phyloP scores from a whole-genome alignment of 176 grass and related monocot genomes.

The Secale cereale region DNA sequence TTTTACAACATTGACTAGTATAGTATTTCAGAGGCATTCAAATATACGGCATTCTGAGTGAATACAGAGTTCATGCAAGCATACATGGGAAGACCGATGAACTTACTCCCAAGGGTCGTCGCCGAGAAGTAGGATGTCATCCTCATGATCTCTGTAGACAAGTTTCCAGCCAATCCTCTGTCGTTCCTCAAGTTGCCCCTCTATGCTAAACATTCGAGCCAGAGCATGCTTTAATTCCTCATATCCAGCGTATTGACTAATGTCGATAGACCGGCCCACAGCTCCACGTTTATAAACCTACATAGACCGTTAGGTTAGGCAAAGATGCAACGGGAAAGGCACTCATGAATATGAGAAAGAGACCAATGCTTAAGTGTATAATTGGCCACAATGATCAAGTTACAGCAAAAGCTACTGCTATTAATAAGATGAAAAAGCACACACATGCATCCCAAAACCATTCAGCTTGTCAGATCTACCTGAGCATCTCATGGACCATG shows the following conservation, averaged over 20 bases:
- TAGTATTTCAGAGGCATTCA: neutral
- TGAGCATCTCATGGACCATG: neutral
- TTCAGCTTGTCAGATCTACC: too few species aligned
- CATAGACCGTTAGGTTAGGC: slow-evolving; percentile 32
- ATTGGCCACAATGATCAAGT: neutral
- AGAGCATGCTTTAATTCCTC: slow-evolving; percentile 60
- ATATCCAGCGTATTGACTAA: slow-evolving; percentile 56
- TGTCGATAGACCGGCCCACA: slow-evolving; percentile 66
- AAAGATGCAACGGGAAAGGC: neutral
- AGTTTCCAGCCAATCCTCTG: slow-evolving; percentile 75
- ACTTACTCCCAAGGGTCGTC: slow-evolving; percentile 84
- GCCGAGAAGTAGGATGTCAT: slow-evolving; percentile 68
- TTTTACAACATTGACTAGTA: neutral
- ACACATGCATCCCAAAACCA: neutral
- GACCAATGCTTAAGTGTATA: neutral
- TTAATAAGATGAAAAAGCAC: neutral
- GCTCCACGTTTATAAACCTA: slow-evolving; percentile 75
- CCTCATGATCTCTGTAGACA: slow-evolving; percentile 65
- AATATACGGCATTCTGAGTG: neutral
- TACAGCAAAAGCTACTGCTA: neutral
- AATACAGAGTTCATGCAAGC: neutral
- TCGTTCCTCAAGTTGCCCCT: slow-evolving; percentile 68
- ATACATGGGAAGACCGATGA: neutral
- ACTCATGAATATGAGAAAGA: neutral
- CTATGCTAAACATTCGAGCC: slow-evolving; percentile 62